Conservation (phyloP, 1,139 yeast genomes). For the Kodamaea sp. region DNA sequence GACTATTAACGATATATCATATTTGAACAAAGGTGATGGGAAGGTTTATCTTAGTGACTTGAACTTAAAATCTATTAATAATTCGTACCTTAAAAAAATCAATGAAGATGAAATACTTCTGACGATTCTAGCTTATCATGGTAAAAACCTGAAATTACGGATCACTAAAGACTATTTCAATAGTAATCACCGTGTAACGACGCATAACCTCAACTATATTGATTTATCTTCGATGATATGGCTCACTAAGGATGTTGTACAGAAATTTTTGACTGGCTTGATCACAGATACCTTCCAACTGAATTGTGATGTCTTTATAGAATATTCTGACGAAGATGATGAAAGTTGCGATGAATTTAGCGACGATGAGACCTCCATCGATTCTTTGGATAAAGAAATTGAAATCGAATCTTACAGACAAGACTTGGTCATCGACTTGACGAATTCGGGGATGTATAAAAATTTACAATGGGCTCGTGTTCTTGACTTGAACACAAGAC, state of each 20-base stretch:
- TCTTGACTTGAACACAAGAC: constrained; percentile 28
- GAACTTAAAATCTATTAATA: constrained; percentile 38
- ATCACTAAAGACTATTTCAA: constrained; percentile 3
- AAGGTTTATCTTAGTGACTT: constrained; percentile 41
- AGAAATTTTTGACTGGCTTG: constrained; percentile 25
- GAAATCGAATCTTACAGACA: constrained; percentile 12
- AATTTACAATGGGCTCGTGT: constrained; percentile 52
- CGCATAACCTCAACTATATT: constrained; percentile 24
- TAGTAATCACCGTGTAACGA: constrained; percentile 4
- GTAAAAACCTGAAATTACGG: constrained; percentile 4
- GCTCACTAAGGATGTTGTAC: constrained; percentile 43
- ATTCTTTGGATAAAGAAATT: constrained; percentile 8
- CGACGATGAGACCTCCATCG: not conserved
- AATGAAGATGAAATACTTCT: constrained; percentile 38
- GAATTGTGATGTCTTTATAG: not conserved
- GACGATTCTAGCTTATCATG: constrained; percentile 23
- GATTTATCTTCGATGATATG: constrained; percentile 49
- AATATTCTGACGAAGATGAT: constrained; percentile 2
- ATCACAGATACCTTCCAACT: not conserved
- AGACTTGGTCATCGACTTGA: constrained; percentile 41
- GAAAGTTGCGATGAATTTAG: not conserved
- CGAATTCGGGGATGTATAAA: constrained; percentile 59
- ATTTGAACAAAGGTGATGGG: constrained; percentile 36
- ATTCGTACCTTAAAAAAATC: constrained; percentile 27
- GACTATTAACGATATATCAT: constrained; percentile 24